Evolutionary conservation across 2,329 filamentous ascomycete genomes (phyloP).

Genomic region (Zalaria obscura): DNA sequence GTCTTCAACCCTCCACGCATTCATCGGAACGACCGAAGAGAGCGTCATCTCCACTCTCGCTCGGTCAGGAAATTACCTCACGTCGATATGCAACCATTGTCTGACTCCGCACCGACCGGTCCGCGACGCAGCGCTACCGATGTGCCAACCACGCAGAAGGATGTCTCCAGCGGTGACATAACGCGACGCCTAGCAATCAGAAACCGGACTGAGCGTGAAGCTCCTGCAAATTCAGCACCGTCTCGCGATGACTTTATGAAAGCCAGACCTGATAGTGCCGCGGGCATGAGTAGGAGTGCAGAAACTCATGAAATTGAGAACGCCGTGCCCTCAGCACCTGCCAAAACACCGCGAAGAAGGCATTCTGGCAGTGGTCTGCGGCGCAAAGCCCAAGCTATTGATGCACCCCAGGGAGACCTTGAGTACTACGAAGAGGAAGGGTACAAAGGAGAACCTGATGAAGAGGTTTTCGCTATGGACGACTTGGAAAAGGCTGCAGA

Average conservation of each 20-base stretch:
- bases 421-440: constrained; percentile 85
- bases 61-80: constrained; percentile 24
- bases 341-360: constrained; percentile 40
- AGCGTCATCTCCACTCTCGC: constrained; percentile 51
- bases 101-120: constrained; percentile 7
- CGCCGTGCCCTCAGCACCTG: neutral
- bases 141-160: constrained; percentile 15
- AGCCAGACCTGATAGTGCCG: neutral
- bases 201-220: constrained; percentile 10
- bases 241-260: constrained; percentile 2
- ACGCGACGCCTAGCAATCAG: constrained; percentile 28
- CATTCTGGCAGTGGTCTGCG: constrained; percentile 80
- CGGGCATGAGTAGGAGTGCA: constrained; percentile 3
- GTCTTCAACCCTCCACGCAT: constrained; percentile 78
- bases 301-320: constrained; percentile 4
- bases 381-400: constrained; percentile 55
- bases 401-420: constrained; percentile 54
- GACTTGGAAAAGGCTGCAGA: constrained; percentile 20
- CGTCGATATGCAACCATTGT: constrained; percentile 3
- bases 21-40: constrained; percentile 61
- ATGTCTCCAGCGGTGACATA: constrained; percentile 17
- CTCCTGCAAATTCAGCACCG: constrained; percentile 2
- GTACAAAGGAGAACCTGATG: constrained; percentile 64
- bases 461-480: constrained; percentile 57
- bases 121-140: constrained; percentile 24